Percentiles rank a stretch among this genome's conserved stretches.
Evolutionary conservation across 2,329 filamentous ascomycete species (phyloP).

Genomic region (Akanthomyces lecanii): DNA sequence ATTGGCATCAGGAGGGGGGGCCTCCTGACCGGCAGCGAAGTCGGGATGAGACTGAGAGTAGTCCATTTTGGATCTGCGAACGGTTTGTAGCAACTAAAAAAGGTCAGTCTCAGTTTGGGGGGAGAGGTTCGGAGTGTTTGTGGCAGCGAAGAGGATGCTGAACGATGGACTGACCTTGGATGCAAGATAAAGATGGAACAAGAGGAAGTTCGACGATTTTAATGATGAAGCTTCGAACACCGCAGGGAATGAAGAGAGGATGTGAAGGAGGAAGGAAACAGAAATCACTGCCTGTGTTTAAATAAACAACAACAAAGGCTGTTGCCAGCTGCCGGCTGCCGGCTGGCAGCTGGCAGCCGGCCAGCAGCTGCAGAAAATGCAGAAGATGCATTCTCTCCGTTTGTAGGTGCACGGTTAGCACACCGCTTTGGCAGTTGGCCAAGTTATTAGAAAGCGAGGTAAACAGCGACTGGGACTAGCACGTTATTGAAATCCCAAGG

Average conservation of each 20-base stretch:
- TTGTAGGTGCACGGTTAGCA: background rate
- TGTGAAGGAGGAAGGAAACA: background rate
- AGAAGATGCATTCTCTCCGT: background rate
- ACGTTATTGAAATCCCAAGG: too few species aligned
- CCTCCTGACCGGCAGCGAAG: background rate
- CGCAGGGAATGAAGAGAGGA: background rate
- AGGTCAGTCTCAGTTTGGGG: background rate
- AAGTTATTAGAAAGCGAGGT: too few species aligned
- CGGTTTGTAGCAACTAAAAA: background rate
- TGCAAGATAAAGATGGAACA: background rate
- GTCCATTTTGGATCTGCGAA: background rate
- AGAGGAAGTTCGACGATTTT: background rate
- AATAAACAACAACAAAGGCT: background rate
- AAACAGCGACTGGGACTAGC: too few species aligned
- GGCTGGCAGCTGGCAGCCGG: slow-evolving; percentile 12
- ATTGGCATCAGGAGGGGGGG: slow-evolving; percentile 14
- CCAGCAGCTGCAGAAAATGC: background rate
- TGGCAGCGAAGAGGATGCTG: background rate
- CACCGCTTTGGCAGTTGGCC: background rate
- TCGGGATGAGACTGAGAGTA: background rate
- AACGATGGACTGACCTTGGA: background rate
- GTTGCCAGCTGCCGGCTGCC: too few species aligned
- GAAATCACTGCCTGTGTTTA: background rate
- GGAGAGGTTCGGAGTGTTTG: background rate
- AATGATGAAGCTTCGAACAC: background rate